These are phyloP conservation scores for Gossypium sturtianum DNA, from an alignment of 345 rosid genomes.

Conservation along the genomic window DNA sequence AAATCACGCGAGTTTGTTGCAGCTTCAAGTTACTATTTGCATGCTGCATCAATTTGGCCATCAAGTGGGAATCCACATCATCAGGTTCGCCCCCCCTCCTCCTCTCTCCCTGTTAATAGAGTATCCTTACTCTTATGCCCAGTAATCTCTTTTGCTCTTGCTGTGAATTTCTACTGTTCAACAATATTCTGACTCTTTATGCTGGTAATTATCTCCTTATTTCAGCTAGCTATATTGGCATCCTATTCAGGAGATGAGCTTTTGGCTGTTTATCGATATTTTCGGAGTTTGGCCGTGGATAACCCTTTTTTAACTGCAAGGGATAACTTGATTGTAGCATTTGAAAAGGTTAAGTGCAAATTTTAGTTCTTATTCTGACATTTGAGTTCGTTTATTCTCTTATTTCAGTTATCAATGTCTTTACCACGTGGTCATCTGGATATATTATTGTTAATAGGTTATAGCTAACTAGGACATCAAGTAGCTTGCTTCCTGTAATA, in stretches of 20 bases:
- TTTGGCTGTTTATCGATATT: constrained; percentile 73
- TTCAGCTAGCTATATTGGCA: constrained; percentile 94
- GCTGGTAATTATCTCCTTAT: constrained; percentile 19
- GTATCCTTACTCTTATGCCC: not conserved
- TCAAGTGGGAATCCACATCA: constrained; percentile 95
- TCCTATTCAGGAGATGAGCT: constrained; percentile 86
- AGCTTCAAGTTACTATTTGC: constrained; percentile 92
- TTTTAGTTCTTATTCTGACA: not conserved
- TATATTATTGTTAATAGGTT: not conserved
- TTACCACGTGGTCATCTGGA: too few species aligned
- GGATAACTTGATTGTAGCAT: constrained; percentile 93
- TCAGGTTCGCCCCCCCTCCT: constrained; percentile 40
- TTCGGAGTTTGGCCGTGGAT: constrained; percentile 92
- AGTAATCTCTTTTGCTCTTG: not conserved
- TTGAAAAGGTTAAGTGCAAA: constrained; percentile 66
- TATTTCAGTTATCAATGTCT: too few species aligned
- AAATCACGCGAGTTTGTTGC: constrained; percentile 78
- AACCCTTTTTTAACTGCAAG: constrained; percentile 90
- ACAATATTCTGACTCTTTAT: not conserved
- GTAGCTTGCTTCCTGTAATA: not conserved
- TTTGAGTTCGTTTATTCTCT: not conserved
- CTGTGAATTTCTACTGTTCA: not conserved
- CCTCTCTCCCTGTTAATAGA: not conserved
- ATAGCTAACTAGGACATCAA: not conserved
- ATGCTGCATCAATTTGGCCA: constrained; percentile 88